These are phyloP conservation scores for Trapa incisa DNA, from an alignment of 345 rosid species.

Conservation along the genomic window DNA sequence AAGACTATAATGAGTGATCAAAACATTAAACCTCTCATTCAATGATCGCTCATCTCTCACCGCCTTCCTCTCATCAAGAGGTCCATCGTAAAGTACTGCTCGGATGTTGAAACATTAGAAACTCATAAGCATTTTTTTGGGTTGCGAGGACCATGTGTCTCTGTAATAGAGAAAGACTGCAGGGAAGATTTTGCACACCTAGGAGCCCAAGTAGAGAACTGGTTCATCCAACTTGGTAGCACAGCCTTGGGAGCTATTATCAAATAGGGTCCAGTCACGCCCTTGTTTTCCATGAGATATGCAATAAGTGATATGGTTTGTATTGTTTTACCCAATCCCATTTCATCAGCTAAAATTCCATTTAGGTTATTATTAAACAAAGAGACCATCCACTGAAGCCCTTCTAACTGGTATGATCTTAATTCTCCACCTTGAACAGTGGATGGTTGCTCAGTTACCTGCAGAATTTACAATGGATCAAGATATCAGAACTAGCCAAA, in stretches of 20 bases:
- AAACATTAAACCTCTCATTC: slow-evolving; percentile 59
- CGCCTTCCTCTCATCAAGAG: slow-evolving; percentile 86
- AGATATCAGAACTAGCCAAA: background rate
- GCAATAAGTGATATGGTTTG: slow-evolving; percentile 92
- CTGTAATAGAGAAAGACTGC: background rate
- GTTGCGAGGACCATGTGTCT: background rate
- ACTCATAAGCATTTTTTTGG: slow-evolving; percentile 9
- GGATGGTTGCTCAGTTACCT: slow-evolving; percentile 94
- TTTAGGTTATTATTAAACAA: slow-evolving; percentile 91
- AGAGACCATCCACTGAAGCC: slow-evolving; percentile 99
- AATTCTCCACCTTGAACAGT: slow-evolving; percentile 89
- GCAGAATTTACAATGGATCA: slow-evolving; percentile 11
- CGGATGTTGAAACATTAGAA: slow-evolving; percentile 46
- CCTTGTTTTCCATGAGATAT: slow-evolving; percentile 79
- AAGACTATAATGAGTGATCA: slow-evolving; percentile 94
- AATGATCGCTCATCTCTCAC: slow-evolving; percentile 63
- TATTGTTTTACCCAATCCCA: slow-evolving; percentile 98
- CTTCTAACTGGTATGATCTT: slow-evolving; percentile 87
- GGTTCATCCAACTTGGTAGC: slow-evolving; percentile 88
- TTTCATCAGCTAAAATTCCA: slow-evolving; percentile 99
- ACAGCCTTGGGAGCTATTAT: slow-evolving; percentile 99
- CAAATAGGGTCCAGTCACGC: slow-evolving; percentile 81
- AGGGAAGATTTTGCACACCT: slow-evolving; percentile 30
- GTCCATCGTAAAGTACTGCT: slow-evolving; percentile 92
- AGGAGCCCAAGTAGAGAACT: slow-evolving; percentile 88